Percentiles rank a stretch among this genome's conserved stretches.
Evolutionary conservation across 31 red algal genomes (phyloP).

Genomic region (Endocladia muricata): DNA sequence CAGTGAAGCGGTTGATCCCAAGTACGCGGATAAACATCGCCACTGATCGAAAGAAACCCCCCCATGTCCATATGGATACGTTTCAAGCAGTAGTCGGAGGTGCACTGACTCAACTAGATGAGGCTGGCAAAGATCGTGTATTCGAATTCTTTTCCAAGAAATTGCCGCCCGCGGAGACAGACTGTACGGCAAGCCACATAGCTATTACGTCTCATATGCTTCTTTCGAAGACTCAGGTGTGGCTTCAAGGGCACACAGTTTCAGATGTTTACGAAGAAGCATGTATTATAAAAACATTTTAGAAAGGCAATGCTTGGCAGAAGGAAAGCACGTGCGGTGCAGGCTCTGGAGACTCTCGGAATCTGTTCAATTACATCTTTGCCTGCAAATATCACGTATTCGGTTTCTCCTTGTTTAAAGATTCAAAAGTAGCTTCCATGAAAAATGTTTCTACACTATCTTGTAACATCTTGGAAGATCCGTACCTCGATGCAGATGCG

Average conservation of each 20-base stretch:
- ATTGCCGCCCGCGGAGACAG: background rate
- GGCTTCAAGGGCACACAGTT: background rate
- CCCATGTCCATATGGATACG: background rate
- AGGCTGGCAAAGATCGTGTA: background rate
- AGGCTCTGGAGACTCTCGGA: background rate
- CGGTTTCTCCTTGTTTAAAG: background rate
- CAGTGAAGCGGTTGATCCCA: background rate
- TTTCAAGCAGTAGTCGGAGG: conserved; percentile 12
- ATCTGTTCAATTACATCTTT: background rate
- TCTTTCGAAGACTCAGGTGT: background rate
- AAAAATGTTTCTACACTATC: too few species aligned
- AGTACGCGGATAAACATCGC: background rate
- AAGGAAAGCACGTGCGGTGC: background rate
- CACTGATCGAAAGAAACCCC: conserved; percentile 8
- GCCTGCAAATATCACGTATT: background rate
- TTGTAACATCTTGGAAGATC: background rate
- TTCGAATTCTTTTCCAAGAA: conserved; percentile 5
- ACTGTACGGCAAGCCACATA: conserved; percentile 9
- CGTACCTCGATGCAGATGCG: background rate
- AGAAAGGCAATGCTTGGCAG: background rate
- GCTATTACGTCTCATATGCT: conserved; percentile 15
- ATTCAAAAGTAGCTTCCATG: background rate
- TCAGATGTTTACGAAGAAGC: background rate
- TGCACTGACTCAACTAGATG: conserved; percentile 12
- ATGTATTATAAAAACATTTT: background rate